Conservation (phyloP, 495 filamentous ascomycete species). For the Daldinia loculata region DNA sequence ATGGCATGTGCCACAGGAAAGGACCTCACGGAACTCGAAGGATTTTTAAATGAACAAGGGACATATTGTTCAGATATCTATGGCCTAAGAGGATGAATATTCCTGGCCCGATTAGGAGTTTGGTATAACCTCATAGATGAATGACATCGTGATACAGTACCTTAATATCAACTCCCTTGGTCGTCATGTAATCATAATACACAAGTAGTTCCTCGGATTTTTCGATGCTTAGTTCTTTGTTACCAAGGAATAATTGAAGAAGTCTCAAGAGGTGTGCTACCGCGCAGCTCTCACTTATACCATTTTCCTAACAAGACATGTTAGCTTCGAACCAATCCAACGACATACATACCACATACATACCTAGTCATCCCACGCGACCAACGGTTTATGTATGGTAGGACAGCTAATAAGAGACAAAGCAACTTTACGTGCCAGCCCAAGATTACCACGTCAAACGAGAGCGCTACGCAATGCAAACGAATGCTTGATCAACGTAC, state of each 20-base stretch:
- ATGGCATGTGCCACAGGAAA: not conserved
- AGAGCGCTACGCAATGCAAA: not conserved
- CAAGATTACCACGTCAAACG: not conserved
- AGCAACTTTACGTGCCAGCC: not conserved
- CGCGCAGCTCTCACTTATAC: not conserved
- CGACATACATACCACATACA: not conserved
- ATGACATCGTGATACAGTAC: conserved; percentile 16
- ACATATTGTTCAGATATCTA: not conserved
- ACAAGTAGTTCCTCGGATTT: not conserved
- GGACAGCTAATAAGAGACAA: not conserved
- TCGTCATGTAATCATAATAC: conserved; percentile 15
- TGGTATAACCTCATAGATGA: not conserved
- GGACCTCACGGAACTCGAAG: not conserved
- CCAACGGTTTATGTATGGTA: not conserved
- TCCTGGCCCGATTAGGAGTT: not conserved
- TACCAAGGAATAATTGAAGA: too few species aligned
- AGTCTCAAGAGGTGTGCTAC: not conserved
- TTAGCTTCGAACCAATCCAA: not conserved
- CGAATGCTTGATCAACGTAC: not conserved
- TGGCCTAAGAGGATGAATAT: not conserved
- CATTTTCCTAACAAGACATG: not conserved
- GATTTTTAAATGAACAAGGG: not conserved
- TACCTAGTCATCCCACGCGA: not conserved
- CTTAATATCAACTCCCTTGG: conserved; percentile 3
- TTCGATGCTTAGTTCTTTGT: not conserved